phyloP scores from a whole-genome alignment of 768 basidiomycete species.

The Lactifluus piperatus region DNA sequence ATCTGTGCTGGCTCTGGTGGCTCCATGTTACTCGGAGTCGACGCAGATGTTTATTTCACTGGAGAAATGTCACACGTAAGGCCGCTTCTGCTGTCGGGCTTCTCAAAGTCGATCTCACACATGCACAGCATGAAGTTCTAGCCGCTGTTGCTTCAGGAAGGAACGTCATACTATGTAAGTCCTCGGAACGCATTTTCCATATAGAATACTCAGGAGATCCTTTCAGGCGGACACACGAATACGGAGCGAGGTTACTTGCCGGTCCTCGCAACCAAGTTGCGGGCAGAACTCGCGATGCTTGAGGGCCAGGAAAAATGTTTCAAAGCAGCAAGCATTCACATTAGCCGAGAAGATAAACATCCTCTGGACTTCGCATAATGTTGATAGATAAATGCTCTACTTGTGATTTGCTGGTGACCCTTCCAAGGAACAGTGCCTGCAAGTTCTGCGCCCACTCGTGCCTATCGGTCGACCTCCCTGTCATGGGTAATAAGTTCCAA shows the following conservation, averaged over 20 bases:
- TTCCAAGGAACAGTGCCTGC: not conserved
- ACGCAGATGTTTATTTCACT: constrained; percentile 85
- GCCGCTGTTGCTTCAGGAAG: constrained; percentile 67
- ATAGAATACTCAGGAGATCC: not conserved
- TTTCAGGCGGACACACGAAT: constrained; percentile 80
- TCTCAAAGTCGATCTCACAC: constrained; percentile 15
- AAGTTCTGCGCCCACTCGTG: constrained; percentile 26
- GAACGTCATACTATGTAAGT: constrained; percentile 78
- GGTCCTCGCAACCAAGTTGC: constrained; percentile 57
- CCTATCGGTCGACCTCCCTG: constrained; percentile 40
- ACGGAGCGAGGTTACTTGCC: constrained; percentile 92
- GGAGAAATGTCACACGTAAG: constrained; percentile 86
- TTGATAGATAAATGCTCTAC: constrained; percentile 4
- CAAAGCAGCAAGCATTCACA: constrained; percentile 44
- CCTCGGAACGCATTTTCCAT: not conserved
- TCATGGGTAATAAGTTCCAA: constrained; percentile 8
- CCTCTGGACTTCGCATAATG: constrained; percentile 60
- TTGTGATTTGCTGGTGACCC: not conserved
- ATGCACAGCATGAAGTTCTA: constrained; percentile 71
- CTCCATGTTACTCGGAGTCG: constrained; percentile 57
- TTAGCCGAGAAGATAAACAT: constrained; percentile 67
- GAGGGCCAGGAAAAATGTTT: constrained; percentile 27
- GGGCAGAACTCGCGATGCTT: constrained; percentile 38
- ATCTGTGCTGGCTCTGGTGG: constrained; percentile 90
- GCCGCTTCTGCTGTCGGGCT: constrained; percentile 1